Evolutionary conservation across 371 early-diverging fungal species (phyloP).

Genomic region (Mortierella sp.): DNA sequence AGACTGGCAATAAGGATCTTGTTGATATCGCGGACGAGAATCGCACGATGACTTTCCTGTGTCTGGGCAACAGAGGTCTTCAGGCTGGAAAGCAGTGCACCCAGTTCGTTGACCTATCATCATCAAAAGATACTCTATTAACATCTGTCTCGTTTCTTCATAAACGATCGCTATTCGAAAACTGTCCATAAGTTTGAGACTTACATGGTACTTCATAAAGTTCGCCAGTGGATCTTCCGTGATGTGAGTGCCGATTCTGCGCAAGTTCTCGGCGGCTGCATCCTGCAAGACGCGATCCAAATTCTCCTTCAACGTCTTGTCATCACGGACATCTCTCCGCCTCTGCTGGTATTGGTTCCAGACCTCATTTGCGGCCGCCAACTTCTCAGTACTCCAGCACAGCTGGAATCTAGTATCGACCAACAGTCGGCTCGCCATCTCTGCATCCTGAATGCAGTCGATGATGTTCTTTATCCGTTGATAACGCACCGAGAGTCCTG

Average conservation of each 20-base stretch:
- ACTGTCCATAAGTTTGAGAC: not conserved
- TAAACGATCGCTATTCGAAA: not conserved
- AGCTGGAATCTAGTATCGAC: conserved; percentile 47
- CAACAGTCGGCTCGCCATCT: conserved; percentile 39
- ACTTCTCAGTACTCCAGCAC: conserved; percentile 45
- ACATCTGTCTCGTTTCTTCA: not conserved
- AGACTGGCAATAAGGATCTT: conserved; percentile 37
- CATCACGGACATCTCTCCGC: conserved; percentile 15
- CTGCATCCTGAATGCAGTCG: conserved; percentile 33
- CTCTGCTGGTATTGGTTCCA: conserved; percentile 44
- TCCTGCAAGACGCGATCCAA: conserved; percentile 33
- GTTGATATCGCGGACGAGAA: conserved; percentile 37
- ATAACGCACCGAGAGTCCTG: conserved; percentile 35
- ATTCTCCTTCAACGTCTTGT: conserved; percentile 17
- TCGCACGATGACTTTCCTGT: conserved; percentile 17
- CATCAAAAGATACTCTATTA: not conserved
- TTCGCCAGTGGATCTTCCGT: conserved; percentile 30
- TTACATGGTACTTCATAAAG: conserved; percentile 47
- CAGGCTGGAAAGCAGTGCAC: conserved; percentile 24
- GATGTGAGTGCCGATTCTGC: conserved; percentile 17
- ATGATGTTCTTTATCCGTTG: conserved; percentile 41
- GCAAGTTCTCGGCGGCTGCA: conserved; percentile 27
- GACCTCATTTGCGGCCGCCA: conserved; percentile 39
- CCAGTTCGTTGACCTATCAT: conserved; percentile 29
- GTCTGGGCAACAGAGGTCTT: conserved; percentile 16